Evolutionary conservation across 2,329 filamentous ascomycete genomes (phyloP), one percentile per base, ranked within the genome.

Genomic region (Colletotrichum spaethianum): DNA sequence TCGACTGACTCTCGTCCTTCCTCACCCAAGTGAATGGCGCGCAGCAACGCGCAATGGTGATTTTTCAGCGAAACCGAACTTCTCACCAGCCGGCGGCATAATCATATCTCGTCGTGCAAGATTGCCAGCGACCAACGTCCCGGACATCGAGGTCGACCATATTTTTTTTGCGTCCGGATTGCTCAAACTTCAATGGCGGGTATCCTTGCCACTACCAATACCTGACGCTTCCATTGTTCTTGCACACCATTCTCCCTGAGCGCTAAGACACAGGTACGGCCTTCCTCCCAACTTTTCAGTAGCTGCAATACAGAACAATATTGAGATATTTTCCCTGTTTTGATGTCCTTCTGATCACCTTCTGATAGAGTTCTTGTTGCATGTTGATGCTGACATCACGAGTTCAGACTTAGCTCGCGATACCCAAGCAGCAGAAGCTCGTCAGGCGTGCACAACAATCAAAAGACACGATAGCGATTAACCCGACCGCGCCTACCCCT

Each of bases 161-260:
- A 59, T 12, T 63, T 53, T 66, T 40, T 63, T 44, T 20, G 44
- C 31, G 69, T 33, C 26, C 61, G 44, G 52, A 55, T 69, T 40
- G 36, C 46, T 59, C 14, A 67, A 38, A 63, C 36, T 31, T 52
- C 69, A 69, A 72, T 69, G 69, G 59, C 40, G 65, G 33, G 26
- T 44, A 53, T 52, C 53, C 23, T 66, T 44, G 50, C 61, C 26
- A 69, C 31, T 38, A 60, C 33, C 36, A 62, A 46, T 36, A 53
- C 52, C 69, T 72, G 57, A 72, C 68, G 42, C 59, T 59, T 72
- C 38, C 65, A 60, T 69, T 69, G 69, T 70, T 69, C 59, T 69
- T 63, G 65, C 57, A 63, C 60, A 52, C 16, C 60, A 28, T 46
- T 53, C 69, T 69, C 69, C 65, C 52, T 69, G 36, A 67, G 56